These are phyloP conservation scores for Russula ochroleuca DNA, from an alignment of 768 basidiomycete species.

Conservation along the genomic window DNA sequence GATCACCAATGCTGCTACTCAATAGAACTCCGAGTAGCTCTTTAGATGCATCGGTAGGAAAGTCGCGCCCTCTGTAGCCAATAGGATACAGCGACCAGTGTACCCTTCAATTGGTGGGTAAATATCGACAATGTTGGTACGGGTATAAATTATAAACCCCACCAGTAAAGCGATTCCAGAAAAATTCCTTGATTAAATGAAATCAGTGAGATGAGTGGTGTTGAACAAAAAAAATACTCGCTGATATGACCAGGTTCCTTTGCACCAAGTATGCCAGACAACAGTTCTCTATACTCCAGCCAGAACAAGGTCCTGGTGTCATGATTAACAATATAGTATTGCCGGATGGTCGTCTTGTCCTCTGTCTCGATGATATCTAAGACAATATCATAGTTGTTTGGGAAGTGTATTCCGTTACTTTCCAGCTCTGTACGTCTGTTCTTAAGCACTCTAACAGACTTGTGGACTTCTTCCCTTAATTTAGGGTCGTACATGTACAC, in stretches of 20 bases:
- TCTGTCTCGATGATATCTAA: slow-evolving; percentile 1
- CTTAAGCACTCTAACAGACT: not conserved
- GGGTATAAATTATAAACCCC: not conserved
- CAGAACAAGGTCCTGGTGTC: slow-evolving; percentile 8
- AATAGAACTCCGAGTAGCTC: slow-evolving; percentile 5
- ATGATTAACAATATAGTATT: slow-evolving; percentile 20
- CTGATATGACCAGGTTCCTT: slow-evolving; percentile 12
- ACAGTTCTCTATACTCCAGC: not conserved
- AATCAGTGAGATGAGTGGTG: not conserved
- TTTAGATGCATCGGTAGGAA: not conserved
- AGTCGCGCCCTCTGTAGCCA: not conserved
- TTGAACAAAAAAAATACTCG: slow-evolving; percentile 3
- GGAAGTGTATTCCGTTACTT: not conserved
- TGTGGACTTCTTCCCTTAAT: slow-evolving; percentile 6
- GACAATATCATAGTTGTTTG: not conserved
- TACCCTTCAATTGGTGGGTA: not conserved
- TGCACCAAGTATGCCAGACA: not conserved
- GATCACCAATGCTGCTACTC: slow-evolving; percentile 14
- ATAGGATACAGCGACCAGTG: slow-evolving; percentile 22
- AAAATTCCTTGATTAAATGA: slow-evolving; percentile 1
- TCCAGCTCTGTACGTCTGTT: not conserved
- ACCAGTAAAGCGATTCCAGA: slow-evolving; percentile 20
- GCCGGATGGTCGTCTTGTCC: not conserved
- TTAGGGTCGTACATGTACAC: slow-evolving; percentile 17
- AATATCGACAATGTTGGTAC: too few relatives aligned